phyloP scores from a whole-genome alignment of 352 stramenopile genomes.

The Globisporangium ultimum region DNA sequence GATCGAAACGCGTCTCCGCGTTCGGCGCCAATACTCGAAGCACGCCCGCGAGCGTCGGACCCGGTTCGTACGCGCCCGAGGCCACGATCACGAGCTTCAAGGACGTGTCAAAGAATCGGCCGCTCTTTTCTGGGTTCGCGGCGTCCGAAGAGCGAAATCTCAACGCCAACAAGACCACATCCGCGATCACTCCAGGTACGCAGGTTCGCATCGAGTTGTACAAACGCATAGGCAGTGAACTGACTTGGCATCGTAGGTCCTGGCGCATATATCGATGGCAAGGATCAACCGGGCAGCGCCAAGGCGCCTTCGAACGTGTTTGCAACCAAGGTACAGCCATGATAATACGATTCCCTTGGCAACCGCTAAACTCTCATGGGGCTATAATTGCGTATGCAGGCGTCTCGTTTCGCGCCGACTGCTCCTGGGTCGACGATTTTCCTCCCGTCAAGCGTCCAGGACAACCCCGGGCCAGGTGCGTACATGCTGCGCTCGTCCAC shows the following conservation, averaged over 20 bases:
- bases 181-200: slow-evolving; percentile 60
- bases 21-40: slow-evolving; percentile 30
- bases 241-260: slow-evolving; percentile 26
- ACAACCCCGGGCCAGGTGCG: slow-evolving; percentile 66
- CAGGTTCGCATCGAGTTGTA: not conserved
- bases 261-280: slow-evolving; percentile 45
- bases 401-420: slow-evolving; percentile 68
- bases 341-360: not conserved
- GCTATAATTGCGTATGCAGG: slow-evolving; percentile 20
- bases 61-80: slow-evolving; percentile 60
- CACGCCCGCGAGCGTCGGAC: slow-evolving; percentile 57
- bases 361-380: too few relatives aligned
- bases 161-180: slow-evolving; percentile 78
- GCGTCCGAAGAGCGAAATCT: slow-evolving; percentile 69
- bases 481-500: slow-evolving; percentile 28
- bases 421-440: slow-evolving; percentile 71
- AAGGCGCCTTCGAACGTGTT: slow-evolving; percentile 56
- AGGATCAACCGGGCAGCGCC: slow-evolving; percentile 10
- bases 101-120: slow-evolving; percentile 12
- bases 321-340: slow-evolving; percentile 45
- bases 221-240: not conserved
- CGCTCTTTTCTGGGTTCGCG: slow-evolving; percentile 66
- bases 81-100: slow-evolving; percentile 52
- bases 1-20: slow-evolving; percentile 66
- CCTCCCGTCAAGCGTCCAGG: slow-evolving; percentile 56